These are phyloP conservation scores for Ustulina deusta DNA, from an alignment of 2,329 filamentous ascomycete genomes.

Conservation along the genomic window DNA sequence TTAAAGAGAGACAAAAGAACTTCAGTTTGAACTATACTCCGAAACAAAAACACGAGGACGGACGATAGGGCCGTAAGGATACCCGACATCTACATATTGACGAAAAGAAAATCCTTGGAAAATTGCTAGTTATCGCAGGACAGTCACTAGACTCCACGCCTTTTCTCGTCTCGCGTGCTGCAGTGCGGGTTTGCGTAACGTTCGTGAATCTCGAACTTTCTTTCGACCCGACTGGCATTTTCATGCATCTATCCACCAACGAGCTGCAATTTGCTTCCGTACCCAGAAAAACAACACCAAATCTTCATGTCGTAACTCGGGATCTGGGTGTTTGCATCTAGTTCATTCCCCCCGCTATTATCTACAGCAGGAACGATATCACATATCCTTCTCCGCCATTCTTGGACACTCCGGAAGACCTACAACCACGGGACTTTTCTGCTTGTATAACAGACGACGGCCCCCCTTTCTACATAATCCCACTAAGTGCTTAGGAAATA, in stretches of 20 bases:
- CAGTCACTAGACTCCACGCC: slow-evolving; percentile 59
- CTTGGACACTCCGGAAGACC: background rate
- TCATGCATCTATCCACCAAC: slow-evolving; percentile 72
- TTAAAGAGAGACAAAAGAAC: slow-evolving; percentile 53
- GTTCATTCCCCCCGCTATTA: background rate
- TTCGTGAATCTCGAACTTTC: slow-evolving; percentile 71
- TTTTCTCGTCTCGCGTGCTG: slow-evolving; percentile 71
- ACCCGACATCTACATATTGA: slow-evolving; percentile 67
- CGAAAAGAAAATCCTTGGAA: slow-evolving; percentile 50
- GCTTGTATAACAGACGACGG: background rate
- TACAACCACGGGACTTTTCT: background rate
- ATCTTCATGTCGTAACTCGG: slow-evolving; percentile 62
- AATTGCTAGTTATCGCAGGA: background rate
- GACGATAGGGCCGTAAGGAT: slow-evolving; percentile 70
- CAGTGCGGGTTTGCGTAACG: slow-evolving; percentile 68
- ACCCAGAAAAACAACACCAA: slow-evolving; percentile 58
- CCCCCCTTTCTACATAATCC: slow-evolving; percentile 61
- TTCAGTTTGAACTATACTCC: slow-evolving; percentile 63
- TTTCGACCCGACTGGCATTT: slow-evolving; percentile 71
- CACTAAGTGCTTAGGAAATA: slow-evolving; percentile 70
- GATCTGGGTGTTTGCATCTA: background rate
- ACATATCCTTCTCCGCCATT: background rate
- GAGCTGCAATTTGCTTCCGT: slow-evolving; percentile 65
- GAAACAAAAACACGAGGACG: slow-evolving; percentile 63
- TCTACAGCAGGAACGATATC: background rate